Conservation (phyloP, 768 basidiomycete species). For the Lentinula raphanica region DNA sequence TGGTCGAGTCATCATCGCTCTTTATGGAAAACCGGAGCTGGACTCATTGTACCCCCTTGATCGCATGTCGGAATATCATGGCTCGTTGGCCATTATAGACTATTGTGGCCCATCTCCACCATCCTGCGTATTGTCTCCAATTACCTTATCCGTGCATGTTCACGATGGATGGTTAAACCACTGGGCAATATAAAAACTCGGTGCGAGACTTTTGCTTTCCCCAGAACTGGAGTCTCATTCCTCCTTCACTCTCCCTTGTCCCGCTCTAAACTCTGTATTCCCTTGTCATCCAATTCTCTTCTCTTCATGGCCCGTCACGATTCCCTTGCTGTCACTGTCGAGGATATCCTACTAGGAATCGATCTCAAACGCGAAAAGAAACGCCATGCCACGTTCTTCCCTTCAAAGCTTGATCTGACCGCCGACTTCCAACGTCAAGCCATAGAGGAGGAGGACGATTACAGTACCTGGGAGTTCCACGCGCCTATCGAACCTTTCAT, state of each 20-base stretch:
- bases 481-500: neutral
- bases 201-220: neutral
- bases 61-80: neutral
- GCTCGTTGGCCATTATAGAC: neutral
- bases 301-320: neutral
- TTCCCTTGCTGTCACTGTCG: neutral
- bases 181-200: neutral
- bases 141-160: neutral
- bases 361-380: neutral
- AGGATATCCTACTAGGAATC: neutral
- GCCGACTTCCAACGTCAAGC: neutral
- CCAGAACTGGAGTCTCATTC: slow-evolving; percentile 1
- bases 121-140: neutral
- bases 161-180: neutral
- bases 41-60: no score
- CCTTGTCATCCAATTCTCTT: neutral
- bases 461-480: slow-evolving; percentile 1
- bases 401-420: neutral
- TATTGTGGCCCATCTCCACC: neutral
- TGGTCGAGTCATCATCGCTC: no score
- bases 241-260: neutral
- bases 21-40: no score
- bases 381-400: slow-evolving; percentile 1
- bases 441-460: neutral
- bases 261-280: no score